These are phyloP conservation scores for Cryptococcus jaspeensis DNA, from an alignment of 1,284 basidiomycete species.

Conservation along the genomic window DNA sequence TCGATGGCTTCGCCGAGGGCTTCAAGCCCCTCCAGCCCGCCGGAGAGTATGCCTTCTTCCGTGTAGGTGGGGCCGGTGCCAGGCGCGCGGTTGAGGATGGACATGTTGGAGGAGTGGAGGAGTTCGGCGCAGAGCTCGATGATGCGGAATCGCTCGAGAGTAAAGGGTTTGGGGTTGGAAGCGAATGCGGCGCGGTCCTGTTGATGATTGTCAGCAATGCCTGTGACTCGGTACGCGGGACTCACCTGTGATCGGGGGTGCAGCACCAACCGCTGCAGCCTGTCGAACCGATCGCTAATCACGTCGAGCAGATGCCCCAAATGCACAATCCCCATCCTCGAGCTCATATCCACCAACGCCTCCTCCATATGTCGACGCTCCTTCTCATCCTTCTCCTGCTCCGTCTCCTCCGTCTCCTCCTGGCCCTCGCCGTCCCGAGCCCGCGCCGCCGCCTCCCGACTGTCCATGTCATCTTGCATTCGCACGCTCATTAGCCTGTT, in stretches of 20 bases:
- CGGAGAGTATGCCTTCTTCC: conserved; percentile 71
- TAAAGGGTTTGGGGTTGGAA: conserved; percentile 72
- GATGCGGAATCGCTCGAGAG: conserved; percentile 94
- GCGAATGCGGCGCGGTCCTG: conserved; percentile 68
- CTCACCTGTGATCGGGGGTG: conserved; percentile 73
- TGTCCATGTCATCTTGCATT: conserved; percentile 19
- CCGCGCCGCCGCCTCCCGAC: conserved; percentile 5
- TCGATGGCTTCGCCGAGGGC: conserved; percentile 76
- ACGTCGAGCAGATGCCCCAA: conserved; percentile 79
- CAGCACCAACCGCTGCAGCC: conserved; percentile 70
- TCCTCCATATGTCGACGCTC: conserved; percentile 70
- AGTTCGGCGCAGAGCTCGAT: conserved; percentile 97
- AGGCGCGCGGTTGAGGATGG: conserved; percentile 77
- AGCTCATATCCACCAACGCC: conserved; percentile 81
- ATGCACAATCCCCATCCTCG: conserved; percentile 91
- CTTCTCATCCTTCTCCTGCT: conserved; percentile 56
- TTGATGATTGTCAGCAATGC: conserved; percentile 24
- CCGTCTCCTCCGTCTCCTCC: conserved; percentile 18
- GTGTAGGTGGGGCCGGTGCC: conserved; percentile 74
- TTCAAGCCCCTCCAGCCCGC: conserved; percentile 75
- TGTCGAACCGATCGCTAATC: conserved; percentile 67
- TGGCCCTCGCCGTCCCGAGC: conserved; percentile 4
- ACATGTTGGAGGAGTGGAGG: conserved; percentile 98
- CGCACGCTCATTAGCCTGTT: conserved; percentile 79
- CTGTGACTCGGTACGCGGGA: conserved; percentile 24